Base-by-base conservation (phyloP, 1,284 basidiomycete genomes). In the Fomitiporia mediterranea region DNA sequence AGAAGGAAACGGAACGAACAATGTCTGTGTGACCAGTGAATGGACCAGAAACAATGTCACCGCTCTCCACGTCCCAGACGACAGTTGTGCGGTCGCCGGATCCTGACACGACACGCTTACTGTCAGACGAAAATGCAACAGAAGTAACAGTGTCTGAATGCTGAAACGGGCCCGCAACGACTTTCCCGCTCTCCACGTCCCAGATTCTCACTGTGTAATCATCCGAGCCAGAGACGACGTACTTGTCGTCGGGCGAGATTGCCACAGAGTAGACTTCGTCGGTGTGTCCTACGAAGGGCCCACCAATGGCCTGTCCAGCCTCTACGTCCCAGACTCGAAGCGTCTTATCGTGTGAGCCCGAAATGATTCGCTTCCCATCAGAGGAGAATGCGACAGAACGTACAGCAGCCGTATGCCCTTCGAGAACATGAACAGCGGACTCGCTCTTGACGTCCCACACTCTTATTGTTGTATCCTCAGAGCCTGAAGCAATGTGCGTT, bases 101-200 rank as follows among this genome's bases (percentile, higher is more conserved):
- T 23, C 58, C 63, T 15, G 65, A 65, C 27, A 59, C 55, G 37
- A 67, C 34, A 7, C 47, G 51, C n/a, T n/a, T n/a, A n/a, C n/a
- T n/a, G n/a, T n/a, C n/a, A n/a, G n/a, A n/a, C n/a, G n/a, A n/a
- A n/a, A n/a, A n/a, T n/a, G n/a, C n/a, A n/a, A n/a, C n/a, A n/a
- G n/a, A n/a, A n/a, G n/a, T n/a, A n/a, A n/a, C n/a, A n/a, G n/a
- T n/a, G n/a, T n/a, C n/a, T n/a, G n/a, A n/a, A n/a, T n/a, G n/a
- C n/a, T n/a, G n/a, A n/a, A n/a, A n/a, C n/a, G n/a, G n/a, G n/a
- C n/a, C n/a, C n/a, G n/a, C n/a, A n/a, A n/a, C n/a, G n/a, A n/a
- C n/a, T n/a, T n/a, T n/a, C n/a, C n/a, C n/a, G n/a, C n/a, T n/a
- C n/a, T n/a, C n/a, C n/a, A n/a, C n/a, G n/a, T n/a, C n/a, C n/a